phyloP scores from a whole-genome alignment of 1,284 basidiomycete species.

The Ganoderma meredithae region DNA sequence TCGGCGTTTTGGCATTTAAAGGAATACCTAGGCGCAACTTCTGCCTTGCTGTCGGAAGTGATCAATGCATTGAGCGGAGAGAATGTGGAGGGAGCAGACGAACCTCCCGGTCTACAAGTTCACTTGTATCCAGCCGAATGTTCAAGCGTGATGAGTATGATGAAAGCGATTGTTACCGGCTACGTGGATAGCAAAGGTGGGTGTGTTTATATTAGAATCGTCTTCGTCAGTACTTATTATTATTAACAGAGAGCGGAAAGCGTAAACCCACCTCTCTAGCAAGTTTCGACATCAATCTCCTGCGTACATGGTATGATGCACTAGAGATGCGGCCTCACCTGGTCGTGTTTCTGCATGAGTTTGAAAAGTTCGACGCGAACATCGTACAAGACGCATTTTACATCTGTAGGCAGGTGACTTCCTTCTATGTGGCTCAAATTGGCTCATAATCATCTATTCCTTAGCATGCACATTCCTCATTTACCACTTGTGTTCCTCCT shows the following conservation, averaged over 20 bases:
- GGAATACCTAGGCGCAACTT: constrained; percentile 38
- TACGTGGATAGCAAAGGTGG: constrained; percentile 50
- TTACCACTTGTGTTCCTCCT: constrained; percentile 70
- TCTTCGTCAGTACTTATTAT: constrained; percentile 12
- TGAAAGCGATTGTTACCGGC: constrained; percentile 63
- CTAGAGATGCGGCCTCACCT: constrained; percentile 45
- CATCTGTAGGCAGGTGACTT: constrained; percentile 63
- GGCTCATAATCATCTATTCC: constrained; percentile 17
- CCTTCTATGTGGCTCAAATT: neutral
- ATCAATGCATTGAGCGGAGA: constrained; percentile 42
- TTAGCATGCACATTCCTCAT: constrained; percentile 49
- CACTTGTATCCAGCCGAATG: constrained; percentile 69
- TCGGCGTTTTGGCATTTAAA: neutral
- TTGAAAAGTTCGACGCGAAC: constrained; percentile 68
- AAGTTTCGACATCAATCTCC: constrained; percentile 62
- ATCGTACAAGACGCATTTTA: constrained; percentile 72
- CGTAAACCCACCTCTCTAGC: constrained; percentile 61
- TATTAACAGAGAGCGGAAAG: constrained; percentile 37
- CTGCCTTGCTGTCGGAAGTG: constrained; percentile 55
- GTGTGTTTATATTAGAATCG: constrained; percentile 7
- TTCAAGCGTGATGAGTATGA: constrained; percentile 55
- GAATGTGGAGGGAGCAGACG: constrained; percentile 6
- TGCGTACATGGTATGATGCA: constrained; percentile 64
- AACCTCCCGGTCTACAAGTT: constrained; percentile 31
- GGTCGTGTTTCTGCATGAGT: constrained; percentile 68